Base-by-base conservation (phyloP, 2,329 filamentous ascomycete species). In the Neoarthrinium moseri region DNA sequence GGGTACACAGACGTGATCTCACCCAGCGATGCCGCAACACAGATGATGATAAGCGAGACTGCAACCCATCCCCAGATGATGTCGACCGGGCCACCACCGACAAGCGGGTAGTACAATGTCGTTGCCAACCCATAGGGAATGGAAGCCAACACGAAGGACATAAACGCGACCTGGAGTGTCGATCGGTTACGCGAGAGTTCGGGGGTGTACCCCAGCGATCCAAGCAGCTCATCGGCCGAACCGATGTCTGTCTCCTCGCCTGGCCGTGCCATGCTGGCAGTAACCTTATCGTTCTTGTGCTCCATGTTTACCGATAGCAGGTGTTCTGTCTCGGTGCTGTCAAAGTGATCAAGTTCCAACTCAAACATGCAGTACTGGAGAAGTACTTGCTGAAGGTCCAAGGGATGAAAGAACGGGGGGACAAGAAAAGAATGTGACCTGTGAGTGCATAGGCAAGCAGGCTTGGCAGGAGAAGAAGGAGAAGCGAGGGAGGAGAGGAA, bases 1-100 rank as follows among this genome's bases (percentile, higher is more conserved):
- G 86, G 86, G 58, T 86, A 89, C 30, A 88, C 82, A 55, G 81
- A 86, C 48, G 85, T 88, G 59, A 90, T 87, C 68, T 90, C 86
- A 53, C 83, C 83, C 23, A 89, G 74, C 17, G 84, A 87, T 3
- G 78, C 71, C 23, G 86, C 86, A 24, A 90, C 83, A 62, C 84
- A 87, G 55, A 87, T 65, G 56, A 87, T 85, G 63, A 89, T 86
- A 47, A 78, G 52, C n/a, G 82, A 86, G 27, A 89, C 83, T 33
- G 70, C 68, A 24, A 87, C 66, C 83, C 85, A 88, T 33, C 84
- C 86, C 84, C 84, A 88, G 61, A 89, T 83, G 58, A 89, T 81
- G 59, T 81, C 79, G 49, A 81, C 78, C 6, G 84, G 81, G 2
- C 85, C 85, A 49, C 85, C 85, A 51, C 80, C 81, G 46, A 78